Evolutionary conservation across 2,329 filamentous ascomycete genomes (phyloP).

Genomic region (Penicillium sp.): DNA sequence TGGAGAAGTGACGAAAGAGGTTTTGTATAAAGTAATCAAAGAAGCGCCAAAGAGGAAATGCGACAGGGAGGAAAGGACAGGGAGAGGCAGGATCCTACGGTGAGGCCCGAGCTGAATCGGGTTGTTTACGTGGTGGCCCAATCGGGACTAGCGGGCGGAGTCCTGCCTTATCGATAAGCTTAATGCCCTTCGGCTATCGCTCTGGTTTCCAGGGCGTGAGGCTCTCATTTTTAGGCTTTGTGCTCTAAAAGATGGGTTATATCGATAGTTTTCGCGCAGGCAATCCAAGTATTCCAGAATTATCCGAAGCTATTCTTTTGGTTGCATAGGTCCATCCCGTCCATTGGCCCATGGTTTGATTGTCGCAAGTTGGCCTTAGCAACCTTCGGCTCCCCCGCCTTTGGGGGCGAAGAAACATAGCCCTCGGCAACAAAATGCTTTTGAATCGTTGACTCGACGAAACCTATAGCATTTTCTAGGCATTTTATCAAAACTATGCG

Average conservation of each 20-base stretch:
- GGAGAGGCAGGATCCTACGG: constrained; percentile 24
- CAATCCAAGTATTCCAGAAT: background rate
- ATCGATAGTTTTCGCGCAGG: background rate
- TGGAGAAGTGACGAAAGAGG: constrained; percentile 6
- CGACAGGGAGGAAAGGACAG: constrained; percentile 10
- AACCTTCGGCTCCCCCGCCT: constrained; percentile 2
- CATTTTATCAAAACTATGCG: background rate
- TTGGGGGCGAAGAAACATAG: background rate
- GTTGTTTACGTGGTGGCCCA: constrained; percentile 40
- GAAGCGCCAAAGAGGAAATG: constrained; percentile 4
- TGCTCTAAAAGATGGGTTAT: background rate
- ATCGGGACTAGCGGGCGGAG: constrained; percentile 35
- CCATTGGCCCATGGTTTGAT: background rate
- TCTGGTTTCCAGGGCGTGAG: constrained; percentile 14
- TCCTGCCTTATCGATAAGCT: constrained; percentile 43
- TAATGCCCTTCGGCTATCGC: constrained; percentile 27
- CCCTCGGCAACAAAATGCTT: background rate
- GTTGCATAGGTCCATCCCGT: background rate
- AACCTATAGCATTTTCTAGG: background rate
- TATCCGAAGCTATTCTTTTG: background rate
- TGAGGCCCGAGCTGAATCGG: constrained; percentile 35
- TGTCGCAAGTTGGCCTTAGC: constrained; percentile 3
- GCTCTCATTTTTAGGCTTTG: background rate
- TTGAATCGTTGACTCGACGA: background rate
- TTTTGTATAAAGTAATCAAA: background rate